Evolutionary conservation across 371 early-diverging fungal species (phyloP).

Genomic region (Mortierella sp.): DNA sequence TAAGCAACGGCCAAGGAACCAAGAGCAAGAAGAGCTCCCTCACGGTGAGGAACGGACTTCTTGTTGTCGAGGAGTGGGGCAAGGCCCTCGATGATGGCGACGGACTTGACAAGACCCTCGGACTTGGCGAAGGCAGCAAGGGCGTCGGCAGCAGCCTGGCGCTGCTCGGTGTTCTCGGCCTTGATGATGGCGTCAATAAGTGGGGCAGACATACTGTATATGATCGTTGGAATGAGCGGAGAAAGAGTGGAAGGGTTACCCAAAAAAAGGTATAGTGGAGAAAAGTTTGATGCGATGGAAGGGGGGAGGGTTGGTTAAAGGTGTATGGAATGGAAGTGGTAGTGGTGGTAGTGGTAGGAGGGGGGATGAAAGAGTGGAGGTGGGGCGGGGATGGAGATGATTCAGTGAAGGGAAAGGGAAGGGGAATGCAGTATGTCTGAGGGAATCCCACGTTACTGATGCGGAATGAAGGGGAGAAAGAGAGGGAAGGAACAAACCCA

Average conservation of each 20-base stretch:
- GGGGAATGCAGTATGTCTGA: slow-evolving; percentile 9
- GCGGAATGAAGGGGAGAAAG: slow-evolving; percentile 24
- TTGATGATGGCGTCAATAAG: slow-evolving; percentile 33
- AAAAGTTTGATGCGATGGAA: neutral
- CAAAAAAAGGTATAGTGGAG: neutral
- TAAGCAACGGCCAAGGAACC: slow-evolving; percentile 55
- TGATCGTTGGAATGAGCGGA: too few relatives aligned
- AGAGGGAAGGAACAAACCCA: slow-evolving; percentile 10
- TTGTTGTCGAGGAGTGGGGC: slow-evolving; percentile 55
- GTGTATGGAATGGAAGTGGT: slow-evolving; percentile 8
- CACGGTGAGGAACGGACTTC: slow-evolving; percentile 65
- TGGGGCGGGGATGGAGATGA: slow-evolving; percentile 4
- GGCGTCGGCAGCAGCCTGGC: slow-evolving; percentile 32
- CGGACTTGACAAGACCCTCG: slow-evolving; percentile 41
- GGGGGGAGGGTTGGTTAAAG: too few relatives aligned
- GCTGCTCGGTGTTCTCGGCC: slow-evolving; percentile 28
- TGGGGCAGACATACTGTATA: slow-evolving; percentile 6
- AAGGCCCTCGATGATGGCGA: slow-evolving; percentile 51
- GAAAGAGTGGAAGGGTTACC: too few relatives aligned
- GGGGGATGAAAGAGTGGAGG: neutral
- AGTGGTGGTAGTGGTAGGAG: neutral
- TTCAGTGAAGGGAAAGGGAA: neutral
- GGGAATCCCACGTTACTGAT: slow-evolving; percentile 29
- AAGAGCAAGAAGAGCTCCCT: slow-evolving; percentile 66
- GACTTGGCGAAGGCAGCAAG: slow-evolving; percentile 46